Evolutionary conservation across 169 alveolate species (phyloP).

Genomic region (Plasmodium coatneyi): DNA sequence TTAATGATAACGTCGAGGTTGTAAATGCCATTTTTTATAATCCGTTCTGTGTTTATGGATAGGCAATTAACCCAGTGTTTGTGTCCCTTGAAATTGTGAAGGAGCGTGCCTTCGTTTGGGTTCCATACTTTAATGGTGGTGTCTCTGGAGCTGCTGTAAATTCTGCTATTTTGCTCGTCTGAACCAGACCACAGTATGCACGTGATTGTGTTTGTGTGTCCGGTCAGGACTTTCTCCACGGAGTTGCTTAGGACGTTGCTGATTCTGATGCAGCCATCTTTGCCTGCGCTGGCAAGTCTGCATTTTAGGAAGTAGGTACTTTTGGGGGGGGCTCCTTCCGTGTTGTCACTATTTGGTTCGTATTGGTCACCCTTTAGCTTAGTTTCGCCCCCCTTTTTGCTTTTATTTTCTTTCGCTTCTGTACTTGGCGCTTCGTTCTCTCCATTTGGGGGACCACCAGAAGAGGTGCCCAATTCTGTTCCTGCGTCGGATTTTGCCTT

Average conservation of each 20-base stretch:
- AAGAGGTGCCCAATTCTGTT: background rate
- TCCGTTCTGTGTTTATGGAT: slow-evolving; percentile 94
- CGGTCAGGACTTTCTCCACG: slow-evolving; percentile 88
- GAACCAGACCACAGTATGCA: slow-evolving; percentile 96
- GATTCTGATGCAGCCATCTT: slow-evolving; percentile 93
- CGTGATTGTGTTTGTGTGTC: slow-evolving; percentile 94
- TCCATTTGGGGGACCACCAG: background rate
- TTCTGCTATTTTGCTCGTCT: slow-evolving; percentile 74
- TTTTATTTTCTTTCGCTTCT: background rate
- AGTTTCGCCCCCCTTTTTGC: background rate
- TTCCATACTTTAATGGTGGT: slow-evolving; percentile 95
- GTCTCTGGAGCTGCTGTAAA: slow-evolving; percentile 96
- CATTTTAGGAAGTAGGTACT: slow-evolving; percentile 35
- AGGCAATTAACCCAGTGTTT: slow-evolving; percentile 99
- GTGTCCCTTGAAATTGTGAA: slow-evolving; percentile 93
- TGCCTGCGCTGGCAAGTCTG: slow-evolving; percentile 78
- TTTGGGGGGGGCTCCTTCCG: background rate
- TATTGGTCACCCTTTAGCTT: background rate
- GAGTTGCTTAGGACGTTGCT: slow-evolving; percentile 91
- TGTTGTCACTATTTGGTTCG: background rate
- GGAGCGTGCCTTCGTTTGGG: slow-evolving; percentile 79
- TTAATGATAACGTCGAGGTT: slow-evolving; percentile 77
- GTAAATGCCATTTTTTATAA: slow-evolving; percentile 93
- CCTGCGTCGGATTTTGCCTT: background rate
- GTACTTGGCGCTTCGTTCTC: background rate